Conservation (phyloP, 2,329 filamentous ascomycete genomes). For the Aspergillus sojae region DNA sequence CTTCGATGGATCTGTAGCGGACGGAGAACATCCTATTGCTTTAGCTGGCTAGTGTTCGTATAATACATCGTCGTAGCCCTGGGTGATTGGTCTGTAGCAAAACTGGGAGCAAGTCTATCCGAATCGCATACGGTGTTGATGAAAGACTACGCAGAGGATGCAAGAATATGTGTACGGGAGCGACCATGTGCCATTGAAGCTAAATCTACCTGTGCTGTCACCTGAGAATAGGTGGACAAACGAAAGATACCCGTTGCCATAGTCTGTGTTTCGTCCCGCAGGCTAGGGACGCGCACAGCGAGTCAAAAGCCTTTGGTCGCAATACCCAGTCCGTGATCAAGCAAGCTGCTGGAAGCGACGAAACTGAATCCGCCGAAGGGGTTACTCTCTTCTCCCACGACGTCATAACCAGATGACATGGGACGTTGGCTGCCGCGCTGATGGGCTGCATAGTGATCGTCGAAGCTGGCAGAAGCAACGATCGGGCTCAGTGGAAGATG, state of each 20-base stretch:
- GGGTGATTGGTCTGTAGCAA: background rate
- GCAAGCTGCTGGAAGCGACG: conserved; percentile 50
- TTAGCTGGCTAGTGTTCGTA: background rate
- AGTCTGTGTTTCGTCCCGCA: background rate
- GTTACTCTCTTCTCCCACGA: conserved; percentile 36
- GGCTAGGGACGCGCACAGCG: background rate
- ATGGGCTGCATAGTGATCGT: conserved; percentile 28
- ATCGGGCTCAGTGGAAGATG: conserved; percentile 78
- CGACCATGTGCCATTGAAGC: background rate
- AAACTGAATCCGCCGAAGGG: conserved; percentile 54
- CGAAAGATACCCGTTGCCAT: background rate
- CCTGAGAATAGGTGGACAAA: background rate
- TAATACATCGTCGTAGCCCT: background rate
- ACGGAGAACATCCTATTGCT: too few species aligned
- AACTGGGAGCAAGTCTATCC: background rate
- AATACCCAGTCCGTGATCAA: conserved; percentile 43
- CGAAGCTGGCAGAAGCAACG: conserved; percentile 38
- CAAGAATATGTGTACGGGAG: background rate
- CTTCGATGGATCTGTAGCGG: too few species aligned
- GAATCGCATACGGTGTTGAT: background rate
- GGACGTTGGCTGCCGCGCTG: conserved; percentile 20
- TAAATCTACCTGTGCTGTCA: background rate
- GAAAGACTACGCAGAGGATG: background rate
- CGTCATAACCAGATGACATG: conserved; percentile 22
- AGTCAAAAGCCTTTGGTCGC: conserved; percentile 29